phyloP scores from a whole-genome alignment of 140 eudicot species.

The Flaveria floridana region DNA sequence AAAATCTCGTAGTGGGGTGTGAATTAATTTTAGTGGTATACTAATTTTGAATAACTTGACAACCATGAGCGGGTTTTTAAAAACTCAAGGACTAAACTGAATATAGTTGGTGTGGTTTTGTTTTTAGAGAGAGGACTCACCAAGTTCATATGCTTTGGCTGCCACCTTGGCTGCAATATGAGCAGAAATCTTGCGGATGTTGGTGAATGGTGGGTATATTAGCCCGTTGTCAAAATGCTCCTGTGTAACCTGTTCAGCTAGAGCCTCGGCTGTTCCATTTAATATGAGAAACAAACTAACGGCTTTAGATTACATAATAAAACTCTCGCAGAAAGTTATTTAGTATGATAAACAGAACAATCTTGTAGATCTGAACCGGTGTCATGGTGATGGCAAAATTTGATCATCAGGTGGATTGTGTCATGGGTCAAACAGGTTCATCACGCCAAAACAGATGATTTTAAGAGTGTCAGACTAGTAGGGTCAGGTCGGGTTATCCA shows the following conservation, averaged over 20 bases:
- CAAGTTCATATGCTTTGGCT: conserved; percentile 85
- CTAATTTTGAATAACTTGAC: neutral
- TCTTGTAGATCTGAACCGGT: neutral
- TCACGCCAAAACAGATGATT: neutral
- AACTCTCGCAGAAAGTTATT: neutral
- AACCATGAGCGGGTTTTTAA: conserved; percentile 1
- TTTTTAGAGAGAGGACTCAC: conserved; percentile 37
- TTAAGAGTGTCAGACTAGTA: neutral
- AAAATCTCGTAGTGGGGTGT: neutral
- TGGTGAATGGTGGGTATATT: conserved; percentile 82
- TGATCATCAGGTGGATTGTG: neutral
- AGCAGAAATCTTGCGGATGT: conserved; percentile 92
- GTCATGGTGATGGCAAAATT: neutral
- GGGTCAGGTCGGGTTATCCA: neutral
- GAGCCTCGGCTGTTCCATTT: conserved; percentile 59
- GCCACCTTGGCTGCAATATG: conserved; percentile 95
- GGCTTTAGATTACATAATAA: neutral
- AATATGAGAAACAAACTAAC: neutral
- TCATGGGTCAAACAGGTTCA: neutral
- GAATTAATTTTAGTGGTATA: neutral
- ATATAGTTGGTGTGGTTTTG: neutral
- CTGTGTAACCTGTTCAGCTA: conserved; percentile 61
- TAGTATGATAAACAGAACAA: neutral
- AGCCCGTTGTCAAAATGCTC: conserved; percentile 79
- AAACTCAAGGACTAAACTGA: neutral